Percentiles rank a stretch among this genome's conserved stretches.
These are phyloP conservation scores for Russula sp. DNA, from an alignment of 768 basidiomycete genomes.

Conservation along the genomic window DNA sequence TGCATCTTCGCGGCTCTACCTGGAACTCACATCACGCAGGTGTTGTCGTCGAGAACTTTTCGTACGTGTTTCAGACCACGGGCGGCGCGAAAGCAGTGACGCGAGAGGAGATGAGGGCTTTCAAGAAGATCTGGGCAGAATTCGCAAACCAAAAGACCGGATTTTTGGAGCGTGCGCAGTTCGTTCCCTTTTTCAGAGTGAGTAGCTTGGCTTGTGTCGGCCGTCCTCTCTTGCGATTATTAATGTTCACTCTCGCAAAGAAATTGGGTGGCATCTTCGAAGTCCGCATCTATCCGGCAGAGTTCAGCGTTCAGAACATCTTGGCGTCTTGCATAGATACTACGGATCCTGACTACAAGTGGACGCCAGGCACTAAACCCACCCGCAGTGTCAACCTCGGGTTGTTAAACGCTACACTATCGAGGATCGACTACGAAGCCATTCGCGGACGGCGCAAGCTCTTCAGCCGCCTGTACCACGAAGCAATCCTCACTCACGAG, in stretches of 20 bases:
- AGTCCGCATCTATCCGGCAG: constrained; percentile 73
- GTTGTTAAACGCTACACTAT: constrained; percentile 53
- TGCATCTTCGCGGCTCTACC: neutral
- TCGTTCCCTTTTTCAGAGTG: constrained; percentile 80
- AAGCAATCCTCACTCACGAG: constrained; percentile 71
- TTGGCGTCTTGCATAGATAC: constrained; percentile 43
- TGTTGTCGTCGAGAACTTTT: constrained; percentile 94
- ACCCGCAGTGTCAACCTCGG: constrained; percentile 55
- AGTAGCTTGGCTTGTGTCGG: constrained; percentile 30
- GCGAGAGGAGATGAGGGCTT: constrained; percentile 86
- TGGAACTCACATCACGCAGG: constrained; percentile 33
- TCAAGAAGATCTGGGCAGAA: constrained; percentile 92
- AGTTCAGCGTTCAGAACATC: constrained; percentile 59
- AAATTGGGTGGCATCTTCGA: constrained; percentile 84
- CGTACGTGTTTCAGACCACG: constrained; percentile 87
- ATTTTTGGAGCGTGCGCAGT: constrained; percentile 60
- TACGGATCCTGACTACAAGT: constrained; percentile 32
- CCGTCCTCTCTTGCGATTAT: neutral
- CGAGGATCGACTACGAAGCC: constrained; percentile 54
- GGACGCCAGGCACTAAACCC: constrained; percentile 29
- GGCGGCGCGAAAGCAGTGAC: constrained; percentile 77
- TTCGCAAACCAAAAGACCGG: constrained; percentile 77
- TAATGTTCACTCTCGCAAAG: constrained; percentile 34
- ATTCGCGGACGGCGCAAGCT: constrained; percentile 62
- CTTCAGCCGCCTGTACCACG: constrained; percentile 78